Evolutionary conservation across 805 yeast species (phyloP).

Genomic region (Yarrowia divulgata): DNA sequence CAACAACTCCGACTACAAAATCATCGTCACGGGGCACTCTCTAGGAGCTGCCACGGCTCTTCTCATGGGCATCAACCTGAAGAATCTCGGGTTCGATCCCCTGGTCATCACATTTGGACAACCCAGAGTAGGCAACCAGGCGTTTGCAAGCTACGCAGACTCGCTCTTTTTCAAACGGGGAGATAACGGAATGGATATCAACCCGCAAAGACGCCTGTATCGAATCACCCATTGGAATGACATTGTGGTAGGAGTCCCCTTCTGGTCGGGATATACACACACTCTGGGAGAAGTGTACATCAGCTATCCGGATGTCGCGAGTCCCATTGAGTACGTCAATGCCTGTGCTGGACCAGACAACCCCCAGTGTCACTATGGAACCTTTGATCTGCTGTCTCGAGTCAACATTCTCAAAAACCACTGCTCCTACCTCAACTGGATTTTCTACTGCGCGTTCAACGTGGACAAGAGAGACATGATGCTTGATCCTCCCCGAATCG

Average conservation of each 20-base stretch:
- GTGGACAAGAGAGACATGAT: constrained; percentile 18
- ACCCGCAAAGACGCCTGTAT: not conserved
- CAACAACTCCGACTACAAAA: constrained; percentile 55
- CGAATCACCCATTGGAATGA: constrained; percentile 31
- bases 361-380: not conserved
- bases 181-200: not conserved
- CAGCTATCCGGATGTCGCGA: not conserved
- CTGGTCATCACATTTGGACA: constrained; percentile 65
- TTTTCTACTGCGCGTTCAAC: constrained; percentile 25
- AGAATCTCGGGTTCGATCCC: constrained; percentile 60
- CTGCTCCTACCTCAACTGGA: constrained; percentile 22
- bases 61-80: constrained; percentile 66
- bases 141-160: constrained; percentile 3
- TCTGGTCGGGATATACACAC: constrained; percentile 17
- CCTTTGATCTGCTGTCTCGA: not conserved
- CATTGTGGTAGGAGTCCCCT: constrained; percentile 15
- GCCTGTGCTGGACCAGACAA: constrained; percentile 13
- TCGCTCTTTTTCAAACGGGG: constrained; percentile 17
- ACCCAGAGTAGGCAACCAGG: constrained; percentile 66
- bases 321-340: not conserved
- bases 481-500: constrained; percentile 1
- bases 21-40: constrained; percentile 74
- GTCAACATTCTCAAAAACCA: constrained; percentile 33
- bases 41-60: constrained; percentile 74
- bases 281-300: constrained; percentile 22